A percentile compares a stretch with the other conserved stretches of the same genome.
phyloP scores from a whole-genome alignment of 441 rosid genomes.

The Isatis lusitanica region DNA sequence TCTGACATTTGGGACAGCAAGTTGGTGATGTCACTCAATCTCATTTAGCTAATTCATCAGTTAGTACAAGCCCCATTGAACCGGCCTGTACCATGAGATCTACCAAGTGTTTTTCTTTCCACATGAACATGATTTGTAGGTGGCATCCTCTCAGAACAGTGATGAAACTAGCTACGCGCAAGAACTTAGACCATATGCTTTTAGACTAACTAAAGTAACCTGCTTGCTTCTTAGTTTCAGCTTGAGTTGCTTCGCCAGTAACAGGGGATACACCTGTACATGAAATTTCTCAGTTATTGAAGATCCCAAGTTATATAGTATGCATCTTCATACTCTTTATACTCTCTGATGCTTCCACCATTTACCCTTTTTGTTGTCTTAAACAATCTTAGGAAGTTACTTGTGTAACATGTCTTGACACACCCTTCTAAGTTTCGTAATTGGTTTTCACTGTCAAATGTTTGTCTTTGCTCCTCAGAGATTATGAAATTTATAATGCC shows the following conservation, averaged over 20 bases:
- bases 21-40: conserved; percentile 42
- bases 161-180: conserved; percentile 52
- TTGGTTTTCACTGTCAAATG: too few relatives aligned
- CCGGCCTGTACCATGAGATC: conserved; percentile 42
- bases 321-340: too few relatives aligned
- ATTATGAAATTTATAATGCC: background rate
- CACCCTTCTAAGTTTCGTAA: too few relatives aligned
- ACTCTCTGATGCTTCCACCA: too few relatives aligned
- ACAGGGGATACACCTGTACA: conserved; percentile 70
- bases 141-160: conserved; percentile 46
- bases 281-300: conserved; percentile 71
- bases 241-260: conserved; percentile 11
- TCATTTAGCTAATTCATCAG: conserved; percentile 41
- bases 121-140: conserved; percentile 3
- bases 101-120: background rate
- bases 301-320: conserved; percentile 44
- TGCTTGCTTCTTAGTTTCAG: conserved; percentile 54
- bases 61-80: conserved; percentile 39
- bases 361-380: too few relatives aligned
- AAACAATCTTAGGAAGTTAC: too few relatives aligned
- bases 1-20: conserved; percentile 37
- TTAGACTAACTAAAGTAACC: conserved; percentile 76
- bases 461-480: too few relatives aligned
- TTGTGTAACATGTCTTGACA: too few relatives aligned
- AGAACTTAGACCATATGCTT: conserved; percentile 75